Evolutionary conservation across 78 protist genomes (phyloP).

Genomic region (Trichosphaerium sp.): DNA sequence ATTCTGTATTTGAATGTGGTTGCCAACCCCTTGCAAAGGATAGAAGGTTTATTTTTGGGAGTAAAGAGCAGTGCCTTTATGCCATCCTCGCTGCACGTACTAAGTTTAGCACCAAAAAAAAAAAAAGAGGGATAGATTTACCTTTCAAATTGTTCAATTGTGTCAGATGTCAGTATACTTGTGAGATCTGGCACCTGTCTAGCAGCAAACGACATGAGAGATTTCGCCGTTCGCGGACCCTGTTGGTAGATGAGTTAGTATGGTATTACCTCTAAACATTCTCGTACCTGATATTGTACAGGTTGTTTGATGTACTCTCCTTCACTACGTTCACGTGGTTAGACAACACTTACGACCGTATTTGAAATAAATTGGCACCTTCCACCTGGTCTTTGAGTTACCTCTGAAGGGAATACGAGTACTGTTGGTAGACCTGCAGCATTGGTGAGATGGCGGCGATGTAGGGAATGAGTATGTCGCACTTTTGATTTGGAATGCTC

Average conservation of each 20-base stretch:
- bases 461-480: not conserved
- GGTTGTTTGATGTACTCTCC: constrained; percentile 15
- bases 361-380: constrained; percentile 5
- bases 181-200: not conserved
- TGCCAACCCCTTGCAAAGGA: constrained; percentile 44
- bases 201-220: not conserved
- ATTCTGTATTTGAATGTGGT: constrained; percentile 26
- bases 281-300: not conserved
- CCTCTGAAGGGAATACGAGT: constrained; percentile 31
- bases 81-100: not conserved
- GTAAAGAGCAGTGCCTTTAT: constrained; percentile 45
- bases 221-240: not conserved
- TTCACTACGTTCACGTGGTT: not conserved
- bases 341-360: not conserved
- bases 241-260: not conserved
- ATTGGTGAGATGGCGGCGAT: not conserved
- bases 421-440: constrained; percentile 43
- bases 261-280: constrained; percentile 1
- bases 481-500: constrained; percentile 27
- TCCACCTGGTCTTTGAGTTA: not conserved
- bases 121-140: no score
- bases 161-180: not conserved
- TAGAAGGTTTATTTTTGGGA: constrained; percentile 25
- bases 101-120: no score
- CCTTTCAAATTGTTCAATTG: not conserved